phyloP scores from a whole-genome alignment of 495 filamentous ascomycete genomes.

The Aspergillus cristatus region DNA sequence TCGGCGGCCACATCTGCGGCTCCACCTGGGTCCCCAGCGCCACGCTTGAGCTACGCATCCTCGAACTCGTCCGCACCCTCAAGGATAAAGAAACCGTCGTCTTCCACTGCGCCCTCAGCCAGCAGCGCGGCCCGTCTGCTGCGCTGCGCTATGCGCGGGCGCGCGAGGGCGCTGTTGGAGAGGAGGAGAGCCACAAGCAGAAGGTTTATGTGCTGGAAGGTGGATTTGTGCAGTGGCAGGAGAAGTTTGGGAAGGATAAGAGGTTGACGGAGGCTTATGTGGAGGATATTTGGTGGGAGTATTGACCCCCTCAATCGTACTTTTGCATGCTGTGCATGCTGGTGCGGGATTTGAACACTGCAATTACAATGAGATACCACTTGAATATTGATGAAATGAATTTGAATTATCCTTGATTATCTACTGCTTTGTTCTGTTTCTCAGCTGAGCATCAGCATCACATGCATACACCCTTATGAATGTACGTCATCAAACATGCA shows the following conservation, averaged over 20 bases:
- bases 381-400: too few species aligned
- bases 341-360: too few species aligned
- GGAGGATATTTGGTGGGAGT: conserved; percentile 76
- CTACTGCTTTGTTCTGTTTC: too few species aligned
- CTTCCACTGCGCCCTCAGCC: conserved; percentile 92
- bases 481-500: too few species aligned
- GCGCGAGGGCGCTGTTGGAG: conserved; percentile 24
- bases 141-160: conserved; percentile 36
- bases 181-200: conserved; percentile 42
- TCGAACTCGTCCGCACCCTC: conserved; percentile 72
- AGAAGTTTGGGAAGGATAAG: conserved; percentile 68
- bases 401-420: too few species aligned
- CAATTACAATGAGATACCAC: too few species aligned
- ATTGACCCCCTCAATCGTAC: conserved; percentile 14
- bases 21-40: conserved; percentile 67
- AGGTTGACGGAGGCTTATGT: conserved; percentile 76
- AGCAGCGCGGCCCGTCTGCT: conserved; percentile 57
- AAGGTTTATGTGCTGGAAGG: conserved; percentile 74
- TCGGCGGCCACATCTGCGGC: conserved; percentile 78
- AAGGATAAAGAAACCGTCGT: conserved; percentile 73
- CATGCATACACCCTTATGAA: too few species aligned
- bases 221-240: conserved; percentile 90
- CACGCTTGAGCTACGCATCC: conserved; percentile 63
- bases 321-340: too few species aligned
- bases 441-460: too few species aligned